These are phyloP conservation scores for Pichia membranifaciens DNA, from an alignment of 805 yeast species.

Conservation along the genomic window DNA sequence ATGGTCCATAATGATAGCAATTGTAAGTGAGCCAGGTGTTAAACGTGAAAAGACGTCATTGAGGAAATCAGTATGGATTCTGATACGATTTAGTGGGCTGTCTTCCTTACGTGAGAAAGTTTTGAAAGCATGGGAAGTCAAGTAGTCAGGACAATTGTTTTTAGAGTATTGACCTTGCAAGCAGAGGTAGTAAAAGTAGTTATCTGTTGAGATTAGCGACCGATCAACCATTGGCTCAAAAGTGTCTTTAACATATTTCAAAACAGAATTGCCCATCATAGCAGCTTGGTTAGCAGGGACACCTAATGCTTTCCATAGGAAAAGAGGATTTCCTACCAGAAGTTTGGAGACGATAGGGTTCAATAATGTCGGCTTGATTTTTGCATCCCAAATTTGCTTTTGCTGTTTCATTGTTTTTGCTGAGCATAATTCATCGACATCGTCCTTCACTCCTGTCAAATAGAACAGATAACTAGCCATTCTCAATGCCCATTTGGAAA, in stretches of 20 bases:
- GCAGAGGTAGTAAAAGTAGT: slow-evolving; percentile 71
- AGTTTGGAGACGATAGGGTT: slow-evolving; percentile 63
- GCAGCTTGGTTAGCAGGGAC: slow-evolving; percentile 81
- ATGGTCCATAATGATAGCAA: slow-evolving; percentile 83
- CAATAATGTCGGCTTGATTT: slow-evolving; percentile 63
- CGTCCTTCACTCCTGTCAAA: slow-evolving; percentile 44
- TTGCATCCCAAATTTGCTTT: slow-evolving; percentile 52
- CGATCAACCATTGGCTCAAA: slow-evolving; percentile 67
- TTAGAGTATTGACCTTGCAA: slow-evolving; percentile 55
- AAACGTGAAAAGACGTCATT: slow-evolving; percentile 70
- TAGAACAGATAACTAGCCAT: slow-evolving; percentile 57
- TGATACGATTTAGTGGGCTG: slow-evolving; percentile 60
- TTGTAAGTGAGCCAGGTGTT: slow-evolving; percentile 55
- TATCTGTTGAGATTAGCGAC: slow-evolving; percentile 61
- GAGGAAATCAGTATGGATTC: slow-evolving; percentile 74
- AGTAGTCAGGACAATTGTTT: slow-evolving; percentile 70
- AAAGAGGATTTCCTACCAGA: slow-evolving; percentile 75
- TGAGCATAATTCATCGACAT: slow-evolving; percentile 50
- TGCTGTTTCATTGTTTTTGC: slow-evolving; percentile 60
- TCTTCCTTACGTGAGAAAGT: slow-evolving; percentile 36
- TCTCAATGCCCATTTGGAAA: slow-evolving; percentile 80
- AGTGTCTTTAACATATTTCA: slow-evolving; percentile 70
- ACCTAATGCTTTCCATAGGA: slow-evolving; percentile 85
- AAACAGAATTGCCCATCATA: slow-evolving; percentile 68
- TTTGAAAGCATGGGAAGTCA: slow-evolving; percentile 53